Percentiles rank a stretch among this genome's conserved stretches.
These are phyloP conservation scores for Drechslerella coelobrocha DNA, from an alignment of 2,329 filamentous ascomycete genomes.

Conservation along the genomic window DNA sequence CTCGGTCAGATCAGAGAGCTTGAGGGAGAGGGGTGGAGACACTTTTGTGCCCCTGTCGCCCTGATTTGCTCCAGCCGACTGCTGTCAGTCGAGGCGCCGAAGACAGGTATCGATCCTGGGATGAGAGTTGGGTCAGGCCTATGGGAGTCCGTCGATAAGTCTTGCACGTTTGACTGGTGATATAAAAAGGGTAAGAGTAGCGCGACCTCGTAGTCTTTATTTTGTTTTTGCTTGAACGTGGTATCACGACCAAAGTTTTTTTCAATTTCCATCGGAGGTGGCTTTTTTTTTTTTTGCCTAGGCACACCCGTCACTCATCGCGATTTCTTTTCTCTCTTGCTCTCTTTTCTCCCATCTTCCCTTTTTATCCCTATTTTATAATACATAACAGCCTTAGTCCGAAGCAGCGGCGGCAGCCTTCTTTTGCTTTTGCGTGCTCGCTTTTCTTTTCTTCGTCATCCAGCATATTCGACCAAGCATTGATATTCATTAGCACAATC, in stretches of 20 bases:
- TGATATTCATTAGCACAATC: too few relatives aligned
- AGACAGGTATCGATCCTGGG: conserved; percentile 4
- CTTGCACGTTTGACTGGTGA: neutral
- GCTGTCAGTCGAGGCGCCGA: conserved; percentile 1
- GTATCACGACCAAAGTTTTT: too few relatives aligned
- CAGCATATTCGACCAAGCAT: too few relatives aligned
- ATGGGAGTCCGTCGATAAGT: conserved; percentile 3
- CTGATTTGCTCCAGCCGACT: conserved; percentile 31
- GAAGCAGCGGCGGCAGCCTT: neutral
- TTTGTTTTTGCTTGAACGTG: neutral
- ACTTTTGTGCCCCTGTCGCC: conserved; percentile 24
- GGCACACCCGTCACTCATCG: conserved; percentile 1
- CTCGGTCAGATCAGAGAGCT: neutral
- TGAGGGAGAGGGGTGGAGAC: neutral
- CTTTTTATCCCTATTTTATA: neutral
- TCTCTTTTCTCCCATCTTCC: neutral
- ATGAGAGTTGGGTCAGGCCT: conserved; percentile 1
- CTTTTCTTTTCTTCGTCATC: neutral
- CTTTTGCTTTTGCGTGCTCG: neutral
- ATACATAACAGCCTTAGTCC: neutral
- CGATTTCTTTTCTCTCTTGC: conserved; percentile 1
- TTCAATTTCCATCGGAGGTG: conserved; percentile 4
- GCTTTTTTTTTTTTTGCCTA: neutral
- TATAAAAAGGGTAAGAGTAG: neutral
- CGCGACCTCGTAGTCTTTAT: neutral